These are phyloP conservation scores for Zoysia matrella DNA, from an alignment of 202 grass and related monocot species.

Conservation along the genomic window DNA sequence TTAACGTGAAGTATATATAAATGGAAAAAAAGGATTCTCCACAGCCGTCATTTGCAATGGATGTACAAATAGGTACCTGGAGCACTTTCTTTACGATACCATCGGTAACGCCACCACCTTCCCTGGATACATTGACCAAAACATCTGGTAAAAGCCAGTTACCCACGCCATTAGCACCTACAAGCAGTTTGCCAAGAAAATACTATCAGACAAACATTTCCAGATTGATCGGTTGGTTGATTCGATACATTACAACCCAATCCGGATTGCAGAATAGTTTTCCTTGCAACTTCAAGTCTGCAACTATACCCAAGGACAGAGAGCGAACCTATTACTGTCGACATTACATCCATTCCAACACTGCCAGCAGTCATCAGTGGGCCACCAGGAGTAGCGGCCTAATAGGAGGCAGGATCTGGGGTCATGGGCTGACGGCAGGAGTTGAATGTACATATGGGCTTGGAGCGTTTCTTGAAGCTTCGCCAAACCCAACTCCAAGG, in stretches of 20 bases:
- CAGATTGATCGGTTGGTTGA: neutral
- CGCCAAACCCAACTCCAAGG: conserved; percentile 53
- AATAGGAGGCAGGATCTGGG: conserved; percentile 69
- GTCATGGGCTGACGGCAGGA: conserved; percentile 59
- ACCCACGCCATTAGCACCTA: conserved; percentile 56
- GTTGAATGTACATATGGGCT: conserved; percentile 61
- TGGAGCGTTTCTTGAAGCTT: conserved; percentile 59
- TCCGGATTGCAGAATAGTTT: conserved; percentile 6
- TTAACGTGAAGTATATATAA: neutral
- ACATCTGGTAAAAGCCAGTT: conserved; percentile 67
- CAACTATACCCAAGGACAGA: conserved; percentile 20
- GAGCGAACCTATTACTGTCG: conserved; percentile 60
- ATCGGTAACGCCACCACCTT: conserved; percentile 39
- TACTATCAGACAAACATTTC: conserved; percentile 2
- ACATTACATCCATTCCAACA: conserved; percentile 75
- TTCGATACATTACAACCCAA: conserved; percentile 3
- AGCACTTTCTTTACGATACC: conserved; percentile 73
- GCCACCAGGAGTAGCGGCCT: conserved; percentile 66
- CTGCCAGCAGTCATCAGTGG: conserved; percentile 79
- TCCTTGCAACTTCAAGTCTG: neutral
- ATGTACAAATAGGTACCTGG: conserved; percentile 41
- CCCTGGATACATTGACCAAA: conserved; percentile 65
- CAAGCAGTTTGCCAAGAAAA: conserved; percentile 25
- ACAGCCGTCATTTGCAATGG: neutral
- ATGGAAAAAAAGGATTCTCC: neutral